Evolutionary conservation across 192 early-diverging fungal genomes (phyloP), one percentile per base, ranked within the genome.

Genomic region (Jimgerdemannia lactiflua): DNA sequence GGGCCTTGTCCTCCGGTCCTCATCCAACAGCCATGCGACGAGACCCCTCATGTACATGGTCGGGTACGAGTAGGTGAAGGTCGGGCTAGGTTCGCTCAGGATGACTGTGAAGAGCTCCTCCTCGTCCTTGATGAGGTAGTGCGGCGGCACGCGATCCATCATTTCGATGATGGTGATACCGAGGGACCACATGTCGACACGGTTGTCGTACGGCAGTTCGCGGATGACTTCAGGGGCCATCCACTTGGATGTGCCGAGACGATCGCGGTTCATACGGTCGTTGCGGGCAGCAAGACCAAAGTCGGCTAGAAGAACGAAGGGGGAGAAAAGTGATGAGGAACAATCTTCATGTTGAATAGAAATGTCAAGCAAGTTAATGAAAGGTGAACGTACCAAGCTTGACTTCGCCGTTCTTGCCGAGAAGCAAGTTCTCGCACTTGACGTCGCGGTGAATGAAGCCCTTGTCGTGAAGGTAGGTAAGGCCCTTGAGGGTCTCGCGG

Each of bases 221-320:
- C 70, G 70, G 65, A 87, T 78, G 43, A 87, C 82, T 75, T 87
- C 86, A 44, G 86, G 86, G 19, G 86, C 86, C 86, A 87, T 87
- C 81, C 81, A 83, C 74, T 79, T 79, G 70, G 77, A 79, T 17
- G 81, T 83, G 6, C 81, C 81, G 43, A 83, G 78, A 54, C 81
- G 74, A 49, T 83, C 81, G 41, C 73, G 65, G 65, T 83, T 75
- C 39, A 63, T 72, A 54, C 68, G 69, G 17, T 72, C 54, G 7
- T 49, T 65, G 42, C 78, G 75, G 43, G 81, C 75, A 41, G 81
- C 75, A 18, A 83, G 64, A 42, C 81, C 81, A 79, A 83, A 83
- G 65, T 83, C 81, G 75, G 81, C 81, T 75, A 49, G 11, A 67
- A 41, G 17, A 39, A 67, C 17, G n/a, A 63, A 70, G 42, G 42